Evolutionary conservation across 2,329 filamentous ascomycete species (phyloP).

Genomic region (Aspergillus pseudonomiae): DNA sequence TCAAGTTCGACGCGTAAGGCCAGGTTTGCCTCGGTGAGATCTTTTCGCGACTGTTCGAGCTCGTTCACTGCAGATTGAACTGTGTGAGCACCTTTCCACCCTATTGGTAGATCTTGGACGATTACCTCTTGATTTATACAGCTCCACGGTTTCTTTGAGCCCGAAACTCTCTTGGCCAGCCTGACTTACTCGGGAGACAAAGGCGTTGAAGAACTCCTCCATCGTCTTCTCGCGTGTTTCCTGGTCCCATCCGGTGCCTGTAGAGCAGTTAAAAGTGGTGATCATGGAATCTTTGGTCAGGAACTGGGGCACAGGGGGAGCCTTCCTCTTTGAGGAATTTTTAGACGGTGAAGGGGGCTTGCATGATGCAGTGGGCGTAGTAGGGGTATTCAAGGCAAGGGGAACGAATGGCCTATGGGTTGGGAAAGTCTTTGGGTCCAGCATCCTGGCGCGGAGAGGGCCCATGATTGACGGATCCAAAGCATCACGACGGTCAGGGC

Average conservation of each 20-base stretch:
- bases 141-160: slow-evolving; percentile 72
- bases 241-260: slow-evolving; percentile 66
- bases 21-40: slow-evolving; percentile 56
- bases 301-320: slow-evolving; percentile 51
- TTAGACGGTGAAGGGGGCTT: slow-evolving; percentile 24
- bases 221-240: slow-evolving; percentile 75
- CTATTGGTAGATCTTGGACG: too few relatives aligned
- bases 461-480: slow-evolving; percentile 13
- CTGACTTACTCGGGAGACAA: slow-evolving; percentile 73
- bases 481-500: slow-evolving; percentile 8
- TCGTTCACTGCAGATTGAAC: slow-evolving; percentile 53
- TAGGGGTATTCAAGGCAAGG: slow-evolving; percentile 23
- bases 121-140: slow-evolving; percentile 76
- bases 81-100: neutral
- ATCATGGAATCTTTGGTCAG: slow-evolving; percentile 75
- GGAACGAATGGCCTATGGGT: slow-evolving; percentile 15
- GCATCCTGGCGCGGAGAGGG: slow-evolving; percentile 13
- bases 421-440: slow-evolving; percentile 17
- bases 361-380: slow-evolving; percentile 33
- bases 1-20: slow-evolving; percentile 70
- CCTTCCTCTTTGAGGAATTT: slow-evolving; percentile 42
- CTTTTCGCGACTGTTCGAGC: slow-evolving; percentile 56
- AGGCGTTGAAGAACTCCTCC: slow-evolving; percentile 70
- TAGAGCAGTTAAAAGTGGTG: slow-evolving; percentile 55
- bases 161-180: slow-evolving; percentile 69